These are phyloP conservation scores for Forsythia suspensa DNA, from an alignment of 257 asterid species.

Conservation along the genomic window DNA sequence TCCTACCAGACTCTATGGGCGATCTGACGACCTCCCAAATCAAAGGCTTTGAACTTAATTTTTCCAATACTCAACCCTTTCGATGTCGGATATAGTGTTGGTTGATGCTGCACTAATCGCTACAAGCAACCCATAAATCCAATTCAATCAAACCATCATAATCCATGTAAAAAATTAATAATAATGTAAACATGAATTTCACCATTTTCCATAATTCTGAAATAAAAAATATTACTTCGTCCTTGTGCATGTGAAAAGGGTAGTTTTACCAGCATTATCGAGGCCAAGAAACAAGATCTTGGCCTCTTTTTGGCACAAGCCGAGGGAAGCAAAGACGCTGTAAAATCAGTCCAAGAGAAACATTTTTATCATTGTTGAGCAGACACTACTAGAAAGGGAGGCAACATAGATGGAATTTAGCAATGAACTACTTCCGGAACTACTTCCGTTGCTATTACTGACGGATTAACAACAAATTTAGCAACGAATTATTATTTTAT, in stretches of 20 bases:
- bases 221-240: not conserved
- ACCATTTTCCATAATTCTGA: not conserved
- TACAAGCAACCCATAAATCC: not conserved
- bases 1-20: not conserved
- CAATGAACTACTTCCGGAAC: no score
- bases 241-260: not conserved
- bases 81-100: not conserved
- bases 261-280: not conserved
- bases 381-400: no score
- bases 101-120: not conserved
- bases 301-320: not conserved
- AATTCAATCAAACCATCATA: not conserved
- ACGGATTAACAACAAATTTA: no score
- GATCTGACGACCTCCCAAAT: not conserved
- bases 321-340: not conserved
- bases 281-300: not conserved
- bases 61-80: not conserved
- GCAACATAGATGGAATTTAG: no score
- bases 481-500: no score
- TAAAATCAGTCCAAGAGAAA: not conserved
- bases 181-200: not conserved
- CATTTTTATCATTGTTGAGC: not conserved
- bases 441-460: no score
- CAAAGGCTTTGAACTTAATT: not conserved
- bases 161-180: not conserved